Evolutionary conservation across 768 basidiomycete genomes (phyloP).

Genomic region (Asterophora parasitica): DNA sequence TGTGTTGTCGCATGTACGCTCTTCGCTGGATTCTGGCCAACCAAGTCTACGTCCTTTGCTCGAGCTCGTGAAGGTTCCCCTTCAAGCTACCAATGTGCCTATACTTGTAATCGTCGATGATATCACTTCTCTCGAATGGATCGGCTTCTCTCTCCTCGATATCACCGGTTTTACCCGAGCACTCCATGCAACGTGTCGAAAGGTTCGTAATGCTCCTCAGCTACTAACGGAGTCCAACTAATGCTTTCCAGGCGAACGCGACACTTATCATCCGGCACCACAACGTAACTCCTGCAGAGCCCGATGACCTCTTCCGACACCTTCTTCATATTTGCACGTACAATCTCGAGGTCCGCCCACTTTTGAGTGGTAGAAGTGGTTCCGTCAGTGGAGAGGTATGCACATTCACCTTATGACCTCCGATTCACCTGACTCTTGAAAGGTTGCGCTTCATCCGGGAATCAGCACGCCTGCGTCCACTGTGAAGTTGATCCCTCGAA

Average conservation of each 20-base stretch:
- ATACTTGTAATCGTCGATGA: constrained; percentile 68
- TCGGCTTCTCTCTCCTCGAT: constrained; percentile 50
- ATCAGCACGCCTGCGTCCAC: constrained; percentile 29
- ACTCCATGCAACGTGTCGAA: constrained; percentile 47
- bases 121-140: constrained; percentile 64
- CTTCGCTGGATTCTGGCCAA: constrained; percentile 17
- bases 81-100: constrained; percentile 14
- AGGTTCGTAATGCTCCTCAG: constrained; percentile 32
- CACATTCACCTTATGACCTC: background rate
- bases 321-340: constrained; percentile 61
- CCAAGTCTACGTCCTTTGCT: constrained; percentile 30
- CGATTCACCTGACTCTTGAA: background rate
- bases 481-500: constrained; percentile 44
- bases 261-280: constrained; percentile 66
- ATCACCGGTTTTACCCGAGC: constrained; percentile 58
- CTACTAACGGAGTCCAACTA: no score
- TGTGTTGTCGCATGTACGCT: constrained; percentile 32
- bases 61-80: constrained; percentile 28
- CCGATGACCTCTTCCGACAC: constrained; percentile 54
- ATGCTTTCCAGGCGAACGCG: constrained; percentile 36
- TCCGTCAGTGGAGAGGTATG: constrained; percentile 72
- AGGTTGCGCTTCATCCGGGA: constrained; percentile 65
- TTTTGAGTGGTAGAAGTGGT: constrained; percentile 73
- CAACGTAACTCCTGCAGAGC: constrained; percentile 46
- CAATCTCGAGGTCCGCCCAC: constrained; percentile 66